Evolutionary conservation across 1,284 basidiomycete species (phyloP).

Genomic region (Malassezia nana): DNA sequence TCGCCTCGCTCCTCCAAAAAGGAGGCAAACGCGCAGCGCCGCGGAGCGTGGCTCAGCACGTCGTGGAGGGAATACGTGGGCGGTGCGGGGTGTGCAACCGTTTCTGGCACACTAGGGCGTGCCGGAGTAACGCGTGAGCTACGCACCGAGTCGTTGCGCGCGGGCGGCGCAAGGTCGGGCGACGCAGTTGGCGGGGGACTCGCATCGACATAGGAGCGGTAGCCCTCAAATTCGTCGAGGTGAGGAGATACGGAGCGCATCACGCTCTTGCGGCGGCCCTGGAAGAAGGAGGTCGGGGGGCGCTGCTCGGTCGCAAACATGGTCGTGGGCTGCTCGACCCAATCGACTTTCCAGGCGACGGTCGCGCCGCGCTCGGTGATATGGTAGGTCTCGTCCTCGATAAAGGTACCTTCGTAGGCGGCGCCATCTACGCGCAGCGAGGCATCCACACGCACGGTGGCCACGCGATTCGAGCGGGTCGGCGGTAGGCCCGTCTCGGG

Average conservation of each 20-base stretch:
- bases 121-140: neutral
- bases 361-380: constrained; percentile 13
- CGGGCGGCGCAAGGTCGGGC: neutral
- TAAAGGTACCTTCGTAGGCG: constrained; percentile 13
- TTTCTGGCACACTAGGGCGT: neutral
- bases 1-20: constrained; percentile 2
- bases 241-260: constrained; percentile 12
- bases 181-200: neutral
- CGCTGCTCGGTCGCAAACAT: constrained; percentile 1
- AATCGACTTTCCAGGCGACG: constrained; percentile 17
- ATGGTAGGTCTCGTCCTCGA: constrained; percentile 15
- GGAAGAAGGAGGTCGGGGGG: constrained; percentile 15
- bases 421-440: neutral
- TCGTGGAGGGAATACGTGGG: neutral
- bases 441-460: constrained; percentile 12
- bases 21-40: constrained; percentile 6
- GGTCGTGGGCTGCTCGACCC: constrained; percentile 6
- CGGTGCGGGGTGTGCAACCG: neutral
- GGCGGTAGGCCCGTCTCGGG: constrained; percentile 2
- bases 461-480: constrained; percentile 7
- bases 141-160: neutral
- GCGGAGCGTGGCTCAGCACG: neutral
- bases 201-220: constrained; percentile 7
- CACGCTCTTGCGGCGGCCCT: neutral
- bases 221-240: constrained; percentile 9